Conservation (phyloP, 2,329 filamentous ascomycete species). For the Alternaria brassicicola region DNA sequence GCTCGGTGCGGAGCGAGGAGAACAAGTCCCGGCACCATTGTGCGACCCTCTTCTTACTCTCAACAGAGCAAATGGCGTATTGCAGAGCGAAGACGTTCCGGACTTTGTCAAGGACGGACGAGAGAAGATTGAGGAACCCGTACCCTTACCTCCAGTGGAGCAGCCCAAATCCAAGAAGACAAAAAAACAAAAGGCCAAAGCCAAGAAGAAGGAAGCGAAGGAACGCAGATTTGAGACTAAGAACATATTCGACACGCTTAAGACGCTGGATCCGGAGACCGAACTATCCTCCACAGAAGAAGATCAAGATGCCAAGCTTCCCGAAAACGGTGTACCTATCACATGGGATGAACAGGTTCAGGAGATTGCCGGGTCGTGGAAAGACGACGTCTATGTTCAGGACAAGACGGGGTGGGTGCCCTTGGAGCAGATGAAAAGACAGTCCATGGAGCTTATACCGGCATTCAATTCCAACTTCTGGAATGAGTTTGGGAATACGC, state of each 20-base stretch:
- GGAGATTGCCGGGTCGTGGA: constrained; percentile 22
- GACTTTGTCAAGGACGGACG: constrained; percentile 23
- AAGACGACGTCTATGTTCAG: constrained; percentile 24
- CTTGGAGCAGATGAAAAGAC: constrained; percentile 24
- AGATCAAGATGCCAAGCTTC: constrained; percentile 9
- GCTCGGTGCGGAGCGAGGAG: constrained; percentile 49
- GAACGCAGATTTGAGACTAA: constrained; percentile 28
- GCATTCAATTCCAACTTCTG: constrained; percentile 61
- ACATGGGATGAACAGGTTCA: constrained; percentile 3
- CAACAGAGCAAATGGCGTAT: background rate
- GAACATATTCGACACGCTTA: constrained; percentile 37
- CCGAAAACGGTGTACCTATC: background rate
- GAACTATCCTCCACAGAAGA: constrained; percentile 15
- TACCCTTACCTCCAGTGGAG: constrained; percentile 22
- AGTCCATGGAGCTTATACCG: constrained; percentile 57
- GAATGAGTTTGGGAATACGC: constrained; percentile 63
- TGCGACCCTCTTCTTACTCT: background rate
- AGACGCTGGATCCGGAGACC: constrained; percentile 6
- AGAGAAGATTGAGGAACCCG: constrained; percentile 23
- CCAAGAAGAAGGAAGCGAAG: constrained; percentile 18
- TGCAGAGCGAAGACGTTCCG: constrained; percentile 7
- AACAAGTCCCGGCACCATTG: background rate
- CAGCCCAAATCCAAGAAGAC: background rate
- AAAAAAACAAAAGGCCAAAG: constrained; percentile 22
- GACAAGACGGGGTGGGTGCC: constrained; percentile 30